Conservation (phyloP, 2,329 filamentous ascomycete species). For the Nannizzia gypsea region DNA sequence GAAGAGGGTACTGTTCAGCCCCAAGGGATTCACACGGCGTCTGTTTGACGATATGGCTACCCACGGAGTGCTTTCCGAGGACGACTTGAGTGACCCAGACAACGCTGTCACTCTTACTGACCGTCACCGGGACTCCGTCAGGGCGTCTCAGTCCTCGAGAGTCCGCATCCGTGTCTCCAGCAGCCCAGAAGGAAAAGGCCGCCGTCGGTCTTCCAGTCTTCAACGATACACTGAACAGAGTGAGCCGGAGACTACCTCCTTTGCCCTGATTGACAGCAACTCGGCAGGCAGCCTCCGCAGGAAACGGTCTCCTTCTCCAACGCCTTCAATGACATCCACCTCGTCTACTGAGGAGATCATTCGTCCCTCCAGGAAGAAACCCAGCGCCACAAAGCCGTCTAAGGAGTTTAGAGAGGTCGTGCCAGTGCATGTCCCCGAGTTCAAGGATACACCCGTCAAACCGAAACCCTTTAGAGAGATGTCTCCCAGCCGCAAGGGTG, state of each 20-base stretch:
- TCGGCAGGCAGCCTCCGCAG: not conserved
- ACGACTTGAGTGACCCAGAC: not conserved
- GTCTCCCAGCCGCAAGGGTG: not conserved
- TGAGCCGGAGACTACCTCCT: not conserved
- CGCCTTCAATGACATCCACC: not conserved
- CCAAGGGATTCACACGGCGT: not conserved
- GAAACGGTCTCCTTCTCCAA: not conserved
- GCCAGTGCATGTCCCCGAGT: not conserved
- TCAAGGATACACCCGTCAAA: not conserved
- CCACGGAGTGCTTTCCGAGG: not conserved
- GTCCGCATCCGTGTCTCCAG: not conserved
- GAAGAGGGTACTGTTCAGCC: not conserved
- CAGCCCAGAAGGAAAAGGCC: not conserved
- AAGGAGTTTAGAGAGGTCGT: not conserved
- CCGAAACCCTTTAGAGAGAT: not conserved
- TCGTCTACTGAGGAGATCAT: not conserved
- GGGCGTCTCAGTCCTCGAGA: not conserved
- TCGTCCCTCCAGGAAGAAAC: not conserved
- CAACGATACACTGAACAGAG: not conserved
- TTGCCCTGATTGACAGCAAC: not conserved
- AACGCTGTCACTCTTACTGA: not conserved
- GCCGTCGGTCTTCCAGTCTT: not conserved
- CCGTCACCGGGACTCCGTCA: not conserved
- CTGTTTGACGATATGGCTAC: not conserved
- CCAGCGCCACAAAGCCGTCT: not conserved